Evolutionary conservation across 805 yeast genomes (phyloP).

Genomic region (Cyberlindnera americana): DNA sequence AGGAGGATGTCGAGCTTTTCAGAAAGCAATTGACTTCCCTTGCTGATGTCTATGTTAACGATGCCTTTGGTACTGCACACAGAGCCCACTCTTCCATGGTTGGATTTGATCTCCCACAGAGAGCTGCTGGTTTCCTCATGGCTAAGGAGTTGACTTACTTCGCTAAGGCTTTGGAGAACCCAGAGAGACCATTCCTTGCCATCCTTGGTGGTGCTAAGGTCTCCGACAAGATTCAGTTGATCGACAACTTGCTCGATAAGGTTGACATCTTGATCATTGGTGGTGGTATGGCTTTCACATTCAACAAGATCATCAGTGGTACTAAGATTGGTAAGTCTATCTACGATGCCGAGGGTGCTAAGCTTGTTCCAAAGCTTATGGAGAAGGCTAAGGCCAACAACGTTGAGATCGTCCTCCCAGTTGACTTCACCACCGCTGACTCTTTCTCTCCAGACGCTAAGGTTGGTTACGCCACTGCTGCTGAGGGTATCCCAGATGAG

Average conservation of each 20-base stretch:
- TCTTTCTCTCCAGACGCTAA: constrained; percentile 89
- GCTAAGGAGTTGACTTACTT: constrained; percentile 96
- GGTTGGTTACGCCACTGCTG: constrained; percentile 79
- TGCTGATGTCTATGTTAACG: constrained; percentile 97
- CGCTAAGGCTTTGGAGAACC: constrained; percentile 98
- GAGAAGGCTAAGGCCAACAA: constrained; percentile 96
- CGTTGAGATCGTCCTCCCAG: constrained; percentile 92
- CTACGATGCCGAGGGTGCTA: constrained; percentile 91
- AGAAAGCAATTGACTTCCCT: constrained; percentile 85
- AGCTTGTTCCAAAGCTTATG: constrained; percentile 86
- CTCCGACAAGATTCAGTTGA: constrained; percentile 96
- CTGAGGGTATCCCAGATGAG: constrained; percentile 89
- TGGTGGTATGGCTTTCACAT: constrained; percentile 99
- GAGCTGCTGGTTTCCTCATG: constrained; percentile 98
- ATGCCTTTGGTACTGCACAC: constrained; percentile 99
- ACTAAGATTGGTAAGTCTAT: constrained; percentile 89
- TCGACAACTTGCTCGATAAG: constrained; percentile 95
- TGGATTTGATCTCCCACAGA: constrained; percentile 91
- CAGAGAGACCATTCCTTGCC: constrained; percentile 97
- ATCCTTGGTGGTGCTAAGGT: constrained; percentile 99
- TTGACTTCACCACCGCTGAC: constrained; percentile 95
- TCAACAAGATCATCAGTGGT: constrained; percentile 86
- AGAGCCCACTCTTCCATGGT: constrained; percentile 99
- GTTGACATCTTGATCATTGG: constrained; percentile 93
- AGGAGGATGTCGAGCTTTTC: constrained; percentile 80